A percentile compares a stretch with the other conserved stretches of the same genome.
phyloP scores from a whole-genome alignment of 345 rosid species.

The Ailanthus altissimus region DNA sequence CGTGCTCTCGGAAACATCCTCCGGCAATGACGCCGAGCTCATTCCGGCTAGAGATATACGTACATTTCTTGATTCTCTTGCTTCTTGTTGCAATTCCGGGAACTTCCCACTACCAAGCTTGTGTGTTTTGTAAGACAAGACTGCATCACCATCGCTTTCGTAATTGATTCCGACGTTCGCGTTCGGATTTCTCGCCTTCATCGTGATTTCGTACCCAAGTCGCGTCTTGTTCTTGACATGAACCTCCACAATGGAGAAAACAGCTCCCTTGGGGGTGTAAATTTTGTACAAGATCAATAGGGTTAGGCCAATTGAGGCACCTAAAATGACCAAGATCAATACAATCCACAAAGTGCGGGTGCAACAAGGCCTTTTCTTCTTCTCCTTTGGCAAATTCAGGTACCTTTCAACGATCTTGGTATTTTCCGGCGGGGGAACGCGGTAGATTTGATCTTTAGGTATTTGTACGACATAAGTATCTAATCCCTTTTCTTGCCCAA shows the following conservation, averaged over 20 bases:
- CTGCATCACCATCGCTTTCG: constrained; percentile 22
- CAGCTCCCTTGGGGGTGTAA: constrained; percentile 28
- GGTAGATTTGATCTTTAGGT: constrained; percentile 69
- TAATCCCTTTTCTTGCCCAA: constrained; percentile 20
- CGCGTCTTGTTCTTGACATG: constrained; percentile 14
- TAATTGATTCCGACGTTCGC: constrained; percentile 35
- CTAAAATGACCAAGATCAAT: constrained; percentile 25
- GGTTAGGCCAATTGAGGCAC: constrained; percentile 23
- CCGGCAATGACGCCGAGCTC: constrained; percentile 13
- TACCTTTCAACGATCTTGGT: constrained; percentile 48
- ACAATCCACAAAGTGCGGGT: constrained; percentile 29
- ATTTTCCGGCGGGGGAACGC: constrained; percentile 58
- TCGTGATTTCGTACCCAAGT: constrained; percentile 17
- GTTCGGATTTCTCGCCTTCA: constrained; percentile 46
- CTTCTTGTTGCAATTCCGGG: constrained; percentile 31
- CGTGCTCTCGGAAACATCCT: constrained; percentile 20
- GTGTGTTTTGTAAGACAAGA: constrained; percentile 37
- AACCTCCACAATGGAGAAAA: constrained; percentile 25
- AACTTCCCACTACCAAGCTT: constrained; percentile 44
- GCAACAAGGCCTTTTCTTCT: constrained; percentile 10
- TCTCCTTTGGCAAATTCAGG: constrained; percentile 23
- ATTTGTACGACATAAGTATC: constrained; percentile 58
- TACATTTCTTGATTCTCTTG: constrained; percentile 24
- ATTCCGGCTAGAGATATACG: constrained; percentile 23
- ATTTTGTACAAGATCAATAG: constrained; percentile 3